Conservation (phyloP, 805 yeast species). For the Barnettozyma wickerhamii region DNA sequence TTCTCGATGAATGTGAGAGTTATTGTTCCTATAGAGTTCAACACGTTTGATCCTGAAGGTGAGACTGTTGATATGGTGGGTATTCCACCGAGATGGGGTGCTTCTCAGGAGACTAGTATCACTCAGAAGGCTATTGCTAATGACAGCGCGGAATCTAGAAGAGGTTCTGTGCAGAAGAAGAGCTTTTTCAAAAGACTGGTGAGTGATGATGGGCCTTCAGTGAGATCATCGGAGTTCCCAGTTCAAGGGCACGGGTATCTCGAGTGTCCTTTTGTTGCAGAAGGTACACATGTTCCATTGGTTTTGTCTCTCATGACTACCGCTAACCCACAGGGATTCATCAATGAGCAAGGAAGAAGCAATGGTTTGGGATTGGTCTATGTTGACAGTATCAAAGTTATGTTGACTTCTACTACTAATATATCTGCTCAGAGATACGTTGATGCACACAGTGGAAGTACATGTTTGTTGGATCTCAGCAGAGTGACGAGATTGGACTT, state of each 20-base stretch:
- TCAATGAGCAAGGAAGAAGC: background rate
- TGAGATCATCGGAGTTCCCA: background rate
- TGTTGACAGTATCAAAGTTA: constrained; percentile 1
- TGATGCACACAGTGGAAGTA: background rate
- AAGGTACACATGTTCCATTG: background rate
- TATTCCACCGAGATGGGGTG: background rate
- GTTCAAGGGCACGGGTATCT: background rate
- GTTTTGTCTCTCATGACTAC: constrained; percentile 16
- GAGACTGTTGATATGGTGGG: background rate
- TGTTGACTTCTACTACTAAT: background rate
- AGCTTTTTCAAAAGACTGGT: background rate
- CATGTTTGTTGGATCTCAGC: background rate
- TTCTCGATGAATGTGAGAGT: constrained; percentile 44
- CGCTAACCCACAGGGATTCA: constrained; percentile 1
- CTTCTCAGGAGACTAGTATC: background rate
- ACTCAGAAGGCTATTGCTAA: too few relatives aligned
- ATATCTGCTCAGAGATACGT: constrained; percentile 1
- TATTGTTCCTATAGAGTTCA: constrained; percentile 37
- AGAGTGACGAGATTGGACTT: background rate
- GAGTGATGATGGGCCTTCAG: background rate
- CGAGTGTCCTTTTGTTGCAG: background rate
- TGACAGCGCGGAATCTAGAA: too few relatives aligned
- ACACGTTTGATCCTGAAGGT: constrained; percentile 29
- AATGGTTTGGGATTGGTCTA: constrained; percentile 8
- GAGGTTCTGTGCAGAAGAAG: background rate